These are phyloP conservation scores for Dictyostelium capitatum DNA, from an alignment of 78 protist genomes.

Conservation along the genomic window DNA sequence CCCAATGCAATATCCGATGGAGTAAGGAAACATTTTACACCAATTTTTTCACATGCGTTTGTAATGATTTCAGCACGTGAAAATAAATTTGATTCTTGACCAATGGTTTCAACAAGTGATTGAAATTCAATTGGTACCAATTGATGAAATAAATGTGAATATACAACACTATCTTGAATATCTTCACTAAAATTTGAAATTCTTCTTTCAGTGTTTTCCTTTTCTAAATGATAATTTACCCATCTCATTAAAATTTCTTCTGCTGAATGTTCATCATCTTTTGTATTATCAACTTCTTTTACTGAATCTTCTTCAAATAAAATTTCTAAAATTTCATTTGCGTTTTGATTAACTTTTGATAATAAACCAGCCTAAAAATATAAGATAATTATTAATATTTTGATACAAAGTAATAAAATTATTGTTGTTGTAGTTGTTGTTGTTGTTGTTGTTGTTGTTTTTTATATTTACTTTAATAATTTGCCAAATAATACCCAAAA, in stretches of 20 bases:
- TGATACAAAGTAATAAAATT: background rate
- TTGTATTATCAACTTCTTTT: slow-evolving; percentile 15
- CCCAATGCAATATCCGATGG: slow-evolving; percentile 79
- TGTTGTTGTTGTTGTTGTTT: no score
- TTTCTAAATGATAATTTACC: slow-evolving; percentile 79
- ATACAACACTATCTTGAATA: slow-evolving; percentile 66
- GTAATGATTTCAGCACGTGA: slow-evolving; percentile 70
- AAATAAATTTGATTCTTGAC: slow-evolving; percentile 48
- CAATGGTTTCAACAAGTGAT: background rate
- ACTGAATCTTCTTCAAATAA: slow-evolving; percentile 30
- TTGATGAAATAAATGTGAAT: slow-evolving; percentile 53
- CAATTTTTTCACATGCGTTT: slow-evolving; percentile 65
- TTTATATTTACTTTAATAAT: slow-evolving; percentile 50
- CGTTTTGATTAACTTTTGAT: slow-evolving; percentile 71
- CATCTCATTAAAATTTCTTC: slow-evolving; percentile 78
- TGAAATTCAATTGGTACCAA: slow-evolving; percentile 52
- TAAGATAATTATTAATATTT: background rate
- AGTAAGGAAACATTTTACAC: slow-evolving; percentile 63
- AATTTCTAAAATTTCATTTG: slow-evolving; percentile 54
- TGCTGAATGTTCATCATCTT: slow-evolving; percentile 65
- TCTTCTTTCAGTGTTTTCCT: slow-evolving; percentile 37
- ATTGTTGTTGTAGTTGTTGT: no score
- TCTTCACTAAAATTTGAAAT: slow-evolving; percentile 64
- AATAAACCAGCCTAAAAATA: slow-evolving; percentile 28
- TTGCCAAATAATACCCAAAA: slow-evolving; percentile 76